phyloP scores from a whole-genome alignment of 2,329 filamentous ascomycete genomes.

The Chalaropsis thielavioides region DNA sequence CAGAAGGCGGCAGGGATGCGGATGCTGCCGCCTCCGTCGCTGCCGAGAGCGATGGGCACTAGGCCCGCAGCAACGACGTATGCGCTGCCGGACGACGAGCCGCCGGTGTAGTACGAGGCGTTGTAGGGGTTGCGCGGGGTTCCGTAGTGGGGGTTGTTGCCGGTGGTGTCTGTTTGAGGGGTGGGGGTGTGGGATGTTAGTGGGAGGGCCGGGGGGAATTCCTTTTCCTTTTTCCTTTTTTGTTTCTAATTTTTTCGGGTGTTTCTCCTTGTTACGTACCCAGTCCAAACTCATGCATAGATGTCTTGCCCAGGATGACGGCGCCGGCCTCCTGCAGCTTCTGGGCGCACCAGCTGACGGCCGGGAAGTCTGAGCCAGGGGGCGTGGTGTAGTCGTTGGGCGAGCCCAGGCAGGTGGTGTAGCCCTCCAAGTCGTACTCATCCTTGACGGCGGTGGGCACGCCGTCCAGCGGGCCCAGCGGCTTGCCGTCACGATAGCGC shows the following conservation, averaged over 20 bases:
- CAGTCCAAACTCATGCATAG: constrained; percentile 63
- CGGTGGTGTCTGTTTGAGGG: constrained; percentile 57
- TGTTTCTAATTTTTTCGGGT: background rate
- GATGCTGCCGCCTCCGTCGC: constrained; percentile 60
- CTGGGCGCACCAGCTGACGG: constrained; percentile 55
- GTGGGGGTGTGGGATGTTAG: background rate
- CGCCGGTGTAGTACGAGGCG: constrained; percentile 56
- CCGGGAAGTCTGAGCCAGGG: constrained; percentile 23
- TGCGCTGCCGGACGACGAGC: constrained; percentile 58
- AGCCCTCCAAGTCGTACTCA: constrained; percentile 61
- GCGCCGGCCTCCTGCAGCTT: constrained; percentile 57
- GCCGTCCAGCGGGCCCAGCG: constrained; percentile 53
- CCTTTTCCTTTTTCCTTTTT: background rate
- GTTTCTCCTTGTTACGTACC: constrained; percentile 29
- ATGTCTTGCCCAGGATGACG: constrained; percentile 56
- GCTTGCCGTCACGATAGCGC: constrained; percentile 37
- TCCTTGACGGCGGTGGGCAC: constrained; percentile 64
- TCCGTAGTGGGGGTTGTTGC: constrained; percentile 57
- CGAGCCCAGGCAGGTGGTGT: constrained; percentile 50
- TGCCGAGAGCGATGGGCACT: constrained; percentile 56
- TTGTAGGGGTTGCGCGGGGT: constrained; percentile 69
- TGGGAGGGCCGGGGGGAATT: background rate
- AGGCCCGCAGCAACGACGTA: constrained; percentile 58
- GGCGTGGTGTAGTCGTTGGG: constrained; percentile 43
- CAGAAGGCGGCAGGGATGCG: constrained; percentile 60